Evolutionary conservation across 139 green algal genomes (phyloP).

Genomic region (Micractinium sp.): DNA sequence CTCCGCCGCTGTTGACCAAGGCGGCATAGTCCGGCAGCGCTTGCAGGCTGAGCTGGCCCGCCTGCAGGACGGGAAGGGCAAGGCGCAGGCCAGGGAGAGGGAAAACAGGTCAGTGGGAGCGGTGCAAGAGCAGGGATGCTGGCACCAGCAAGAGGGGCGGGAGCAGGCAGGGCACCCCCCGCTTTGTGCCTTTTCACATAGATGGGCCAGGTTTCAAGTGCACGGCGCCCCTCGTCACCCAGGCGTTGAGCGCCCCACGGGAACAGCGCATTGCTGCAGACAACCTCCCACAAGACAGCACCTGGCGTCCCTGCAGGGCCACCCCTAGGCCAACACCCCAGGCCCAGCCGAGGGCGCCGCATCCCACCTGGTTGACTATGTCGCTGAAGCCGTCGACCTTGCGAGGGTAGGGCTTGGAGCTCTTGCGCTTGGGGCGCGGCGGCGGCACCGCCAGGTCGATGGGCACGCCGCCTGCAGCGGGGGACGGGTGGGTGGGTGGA

Average conservation of each 20-base stretch:
- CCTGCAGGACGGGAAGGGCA: neutral
- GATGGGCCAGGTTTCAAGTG: no score
- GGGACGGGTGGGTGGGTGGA: neutral
- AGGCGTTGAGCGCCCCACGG: no score
- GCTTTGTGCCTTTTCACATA: no score
- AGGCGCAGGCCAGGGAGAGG: neutral
- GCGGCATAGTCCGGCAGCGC: slow-evolving; percentile 40
- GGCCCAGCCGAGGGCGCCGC: no score
- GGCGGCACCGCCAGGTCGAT: slow-evolving; percentile 82
- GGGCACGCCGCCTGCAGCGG: slow-evolving; percentile 30
- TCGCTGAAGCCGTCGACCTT: slow-evolving; percentile 53
- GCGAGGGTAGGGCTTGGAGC: slow-evolving; percentile 76
- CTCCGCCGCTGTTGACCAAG: neutral
- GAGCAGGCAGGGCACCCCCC: no score
- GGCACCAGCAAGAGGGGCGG: no score
- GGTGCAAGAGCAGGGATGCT: neutral
- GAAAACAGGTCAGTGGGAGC: neutral
- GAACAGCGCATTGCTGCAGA: no score
- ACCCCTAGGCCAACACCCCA: no score
- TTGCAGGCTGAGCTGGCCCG: slow-evolving; percentile 12
- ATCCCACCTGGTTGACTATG: slow-evolving; percentile 8
- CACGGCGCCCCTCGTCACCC: no score
- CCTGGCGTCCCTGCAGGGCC: no score
- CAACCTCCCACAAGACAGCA: no score
- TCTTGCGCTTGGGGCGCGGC: slow-evolving; percentile 88